Conservation (phyloP, 2,329 filamentous ascomycete species). For the Coniochaeta ligniaria region DNA sequence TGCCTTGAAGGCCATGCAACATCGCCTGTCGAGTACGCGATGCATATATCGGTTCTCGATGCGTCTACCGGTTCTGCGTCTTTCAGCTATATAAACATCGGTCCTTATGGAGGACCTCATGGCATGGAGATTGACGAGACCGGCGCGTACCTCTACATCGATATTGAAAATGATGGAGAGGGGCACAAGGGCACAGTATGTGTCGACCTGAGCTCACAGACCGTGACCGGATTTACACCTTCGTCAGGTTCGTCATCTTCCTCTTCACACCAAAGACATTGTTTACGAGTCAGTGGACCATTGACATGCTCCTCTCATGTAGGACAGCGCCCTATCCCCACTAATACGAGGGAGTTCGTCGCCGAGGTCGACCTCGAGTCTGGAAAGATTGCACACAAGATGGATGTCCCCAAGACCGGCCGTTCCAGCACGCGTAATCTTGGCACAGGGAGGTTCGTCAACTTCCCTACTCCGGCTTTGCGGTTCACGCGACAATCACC, state of each 20-base stretch:
- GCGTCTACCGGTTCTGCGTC: constrained; percentile 3
- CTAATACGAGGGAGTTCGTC: constrained; percentile 16
- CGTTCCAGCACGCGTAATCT: constrained; percentile 3
- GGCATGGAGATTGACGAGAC: constrained; percentile 15
- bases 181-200: constrained; percentile 13
- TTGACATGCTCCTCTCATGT: background rate
- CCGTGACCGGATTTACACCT: constrained; percentile 11
- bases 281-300: background rate
- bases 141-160: constrained; percentile 13
- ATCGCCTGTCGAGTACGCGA: constrained; percentile 16
- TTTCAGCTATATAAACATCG: constrained; percentile 12
- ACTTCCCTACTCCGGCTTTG: constrained; percentile 17
- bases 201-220: constrained; percentile 13
- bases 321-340: constrained; percentile 4
- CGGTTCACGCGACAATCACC: constrained; percentile 15
- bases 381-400: constrained; percentile 17
- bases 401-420: constrained; percentile 16
- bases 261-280: background rate
- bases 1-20: constrained; percentile 16
- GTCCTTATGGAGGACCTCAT: constrained; percentile 15
- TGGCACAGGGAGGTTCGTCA: constrained; percentile 13
- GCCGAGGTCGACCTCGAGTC: constrained; percentile 17
- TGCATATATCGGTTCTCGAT: constrained; percentile 16
- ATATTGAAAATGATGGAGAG: constrained; percentile 8
- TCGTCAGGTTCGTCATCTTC: background rate